These are phyloP conservation scores for Sparassis latifolia DNA, from an alignment of 1,284 basidiomycete genomes.

Conservation along the genomic window DNA sequence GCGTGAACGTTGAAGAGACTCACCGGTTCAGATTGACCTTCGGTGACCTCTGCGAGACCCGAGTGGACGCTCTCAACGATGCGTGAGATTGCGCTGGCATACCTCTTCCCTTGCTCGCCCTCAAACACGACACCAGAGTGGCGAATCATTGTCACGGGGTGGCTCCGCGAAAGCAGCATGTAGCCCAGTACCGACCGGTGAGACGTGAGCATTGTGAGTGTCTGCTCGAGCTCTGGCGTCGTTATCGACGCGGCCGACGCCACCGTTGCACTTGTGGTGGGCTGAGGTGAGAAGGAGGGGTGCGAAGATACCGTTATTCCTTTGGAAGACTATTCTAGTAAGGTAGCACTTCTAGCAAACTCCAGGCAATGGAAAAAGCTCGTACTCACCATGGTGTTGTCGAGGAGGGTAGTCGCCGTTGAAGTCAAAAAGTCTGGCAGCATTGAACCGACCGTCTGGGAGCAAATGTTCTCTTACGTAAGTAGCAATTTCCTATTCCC, in stretches of 20 bases:
- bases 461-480: neutral
- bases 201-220: slow-evolving; percentile 66
- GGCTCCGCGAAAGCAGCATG: slow-evolving; percentile 68
- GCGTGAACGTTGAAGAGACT: slow-evolving; percentile 19
- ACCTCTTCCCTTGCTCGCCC: slow-evolving; percentile 76
- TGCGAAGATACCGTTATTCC: neutral
- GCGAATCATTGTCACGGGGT: slow-evolving; percentile 68
- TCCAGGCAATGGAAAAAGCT: neutral
- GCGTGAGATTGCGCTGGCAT: slow-evolving; percentile 70
- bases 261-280: neutral
- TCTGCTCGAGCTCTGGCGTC: slow-evolving; percentile 74
- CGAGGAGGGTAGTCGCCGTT: neutral
- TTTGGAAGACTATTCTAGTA: slow-evolving; percentile 6
- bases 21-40: slow-evolving; percentile 47
- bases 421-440: neutral
- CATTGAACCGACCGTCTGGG: neutral
- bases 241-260: slow-evolving; percentile 23
- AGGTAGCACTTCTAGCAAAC: neutral
- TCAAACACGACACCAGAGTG: slow-evolving; percentile 85
- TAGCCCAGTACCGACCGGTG: slow-evolving; percentile 87
- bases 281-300: neutral
- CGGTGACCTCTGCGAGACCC: slow-evolving; percentile 68
- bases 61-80: slow-evolving; percentile 74
- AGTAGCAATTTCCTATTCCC: neutral
- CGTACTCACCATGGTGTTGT: neutral